Evolutionary conservation across 805 yeast genomes (phyloP).

Genomic region (Yamadazyma sp.): DNA sequence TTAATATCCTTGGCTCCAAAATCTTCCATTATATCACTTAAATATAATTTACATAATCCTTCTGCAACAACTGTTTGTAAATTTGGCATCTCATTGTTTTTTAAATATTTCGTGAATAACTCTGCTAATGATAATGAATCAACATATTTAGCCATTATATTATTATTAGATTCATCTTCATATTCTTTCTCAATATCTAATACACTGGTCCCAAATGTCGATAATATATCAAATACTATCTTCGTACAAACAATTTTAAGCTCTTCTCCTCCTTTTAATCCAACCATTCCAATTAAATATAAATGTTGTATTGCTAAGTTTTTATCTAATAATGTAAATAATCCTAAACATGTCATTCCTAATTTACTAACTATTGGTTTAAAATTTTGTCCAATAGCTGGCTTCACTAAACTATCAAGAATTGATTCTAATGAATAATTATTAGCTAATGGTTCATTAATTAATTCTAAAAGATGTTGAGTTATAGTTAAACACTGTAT

Average conservation of each 20-base stretch:
- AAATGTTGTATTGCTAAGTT: conserved; percentile 60
- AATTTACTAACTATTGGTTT: conserved; percentile 55
- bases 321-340: conserved; percentile 71
- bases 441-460: conserved; percentile 60
- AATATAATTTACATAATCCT: conserved; percentile 76
- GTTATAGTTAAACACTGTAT: conserved; percentile 67
- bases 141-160: conserved; percentile 35
- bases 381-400: conserved; percentile 55
- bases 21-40: conserved; percentile 73
- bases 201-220: conserved; percentile 70
- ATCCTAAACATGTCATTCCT: conserved; percentile 75
- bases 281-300: conserved; percentile 65
- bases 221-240: conserved; percentile 72
- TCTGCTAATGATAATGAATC: conserved; percentile 67
- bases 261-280: conserved; percentile 62
- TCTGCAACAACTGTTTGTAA: conserved; percentile 82
- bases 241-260: conserved; percentile 62
- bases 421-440: conserved; percentile 67
- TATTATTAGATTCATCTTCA: conserved; percentile 21
- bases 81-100: conserved; percentile 53
- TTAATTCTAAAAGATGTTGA: conserved; percentile 64
- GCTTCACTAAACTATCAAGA: conserved; percentile 72
- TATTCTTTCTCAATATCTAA: conserved; percentile 51
- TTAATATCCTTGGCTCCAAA: conserved; percentile 37
- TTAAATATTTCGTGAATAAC: conserved; percentile 63